phyloP scores from a whole-genome alignment of 345 rosid species.

The Populus alba region DNA sequence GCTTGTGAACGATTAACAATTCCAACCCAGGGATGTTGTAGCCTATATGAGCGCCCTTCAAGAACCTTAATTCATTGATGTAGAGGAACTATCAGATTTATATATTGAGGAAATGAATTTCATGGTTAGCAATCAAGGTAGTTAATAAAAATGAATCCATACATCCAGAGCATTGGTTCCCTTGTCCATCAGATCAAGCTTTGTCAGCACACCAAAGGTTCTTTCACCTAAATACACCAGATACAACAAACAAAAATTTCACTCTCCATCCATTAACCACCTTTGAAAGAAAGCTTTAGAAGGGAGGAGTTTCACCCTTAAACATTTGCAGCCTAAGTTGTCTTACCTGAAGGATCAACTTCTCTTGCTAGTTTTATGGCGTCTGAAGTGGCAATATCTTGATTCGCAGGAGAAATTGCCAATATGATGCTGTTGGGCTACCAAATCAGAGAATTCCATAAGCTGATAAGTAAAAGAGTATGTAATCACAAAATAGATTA shows the following conservation, averaged over 20 bases:
- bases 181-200: constrained; percentile 99
- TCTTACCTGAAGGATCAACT: constrained; percentile 94
- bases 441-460: constrained; percentile 29
- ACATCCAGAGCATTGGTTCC: constrained; percentile 95
- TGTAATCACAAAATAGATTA: not conserved
- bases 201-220: constrained; percentile 94
- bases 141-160: constrained; percentile 22
- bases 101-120: constrained; percentile 17
- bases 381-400: constrained; percentile 99
- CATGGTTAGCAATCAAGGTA: constrained; percentile 7
- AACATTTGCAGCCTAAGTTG: constrained; percentile 12
- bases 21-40: constrained; percentile 99
- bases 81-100: constrained; percentile 21
- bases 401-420: constrained; percentile 99
- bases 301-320: not conserved
- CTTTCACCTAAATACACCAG: constrained; percentile 69
- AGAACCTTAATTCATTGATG: constrained; percentile 58
- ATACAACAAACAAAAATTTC: constrained; percentile 6
- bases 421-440: constrained; percentile 97
- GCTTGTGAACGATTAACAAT: constrained; percentile 99
- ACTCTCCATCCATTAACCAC: not conserved
- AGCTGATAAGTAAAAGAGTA: constrained; percentile 10
- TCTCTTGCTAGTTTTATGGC: constrained; percentile 99
- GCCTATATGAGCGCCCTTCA: constrained; percentile 89
- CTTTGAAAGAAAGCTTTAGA: constrained; percentile 2